Evolutionary conservation across 345 rosid genomes (phyloP), one percentile per base, ranked within the genome.

Genomic region (Citrus hindsii): DNA sequence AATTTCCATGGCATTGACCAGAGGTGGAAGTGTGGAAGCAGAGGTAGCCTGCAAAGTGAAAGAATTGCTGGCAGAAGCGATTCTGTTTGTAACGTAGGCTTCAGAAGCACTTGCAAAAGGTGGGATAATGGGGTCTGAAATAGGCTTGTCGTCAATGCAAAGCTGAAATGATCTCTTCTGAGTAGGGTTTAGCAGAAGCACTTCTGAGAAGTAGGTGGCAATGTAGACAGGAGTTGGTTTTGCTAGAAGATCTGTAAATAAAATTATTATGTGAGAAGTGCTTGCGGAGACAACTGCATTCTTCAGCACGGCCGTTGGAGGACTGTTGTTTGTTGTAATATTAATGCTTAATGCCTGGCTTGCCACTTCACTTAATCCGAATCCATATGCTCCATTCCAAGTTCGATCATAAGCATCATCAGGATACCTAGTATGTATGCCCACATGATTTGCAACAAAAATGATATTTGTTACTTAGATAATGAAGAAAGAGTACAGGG

Each of bases 371-470:
- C 7, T 68, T 51, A 63, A 22, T 35, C 53, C 65, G 3, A 68
- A n/a, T 18, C 77, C 81, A 7, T 14, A n/a, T n/a, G 22, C 38
- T 21, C 74, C 71, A 25, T 12, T n/a, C 80, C 83, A 80, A 56
- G 79, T 60, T 51, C 86, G 75, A 68, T 78, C 86, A 32, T 83
- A 78, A n/a, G 27, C 27, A 67, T 83, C 82, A 5, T 10, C 32
- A 4, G 81, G 79, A 66, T 73, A 74, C 79, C 79, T 77, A 72
- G 46, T 14, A 60, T 61, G 10, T 10, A 28, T 3, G 16, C 51
- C 28, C 40, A 2, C 27, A 22, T 6, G 42, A 67, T 37, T 21
- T 24, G 2, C 27, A 72, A 55, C 22, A 2, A 35, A 35, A 67
- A 12, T 42, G 14, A 42, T 12, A 12, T 42, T 42, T 12, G 51